Evolutionary conservation across 140 eudicot species (phyloP).

Genomic region (Anethum foeniculum): DNA sequence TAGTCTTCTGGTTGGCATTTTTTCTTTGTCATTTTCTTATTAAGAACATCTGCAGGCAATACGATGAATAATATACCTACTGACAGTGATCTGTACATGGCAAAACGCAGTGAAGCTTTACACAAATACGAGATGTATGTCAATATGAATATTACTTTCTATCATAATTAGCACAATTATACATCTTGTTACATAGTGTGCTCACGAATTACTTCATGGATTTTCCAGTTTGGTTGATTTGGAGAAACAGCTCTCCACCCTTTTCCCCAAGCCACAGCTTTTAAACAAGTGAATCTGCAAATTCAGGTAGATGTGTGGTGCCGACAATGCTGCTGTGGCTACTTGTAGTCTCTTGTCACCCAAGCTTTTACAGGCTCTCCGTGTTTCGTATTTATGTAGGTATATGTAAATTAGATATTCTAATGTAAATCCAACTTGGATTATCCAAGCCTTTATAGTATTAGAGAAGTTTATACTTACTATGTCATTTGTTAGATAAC

Average conservation of each 20-base stretch:
- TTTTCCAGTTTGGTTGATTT: conserved; percentile 52
- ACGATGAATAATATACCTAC: conserved; percentile 40
- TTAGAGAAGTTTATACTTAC: neutral
- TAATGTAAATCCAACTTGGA: neutral
- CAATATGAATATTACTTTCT: neutral
- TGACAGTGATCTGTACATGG: conserved; percentile 58
- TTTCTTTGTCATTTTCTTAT: neutral
- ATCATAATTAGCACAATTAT: neutral
- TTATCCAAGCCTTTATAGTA: neutral
- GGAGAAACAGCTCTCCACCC: conserved; percentile 56
- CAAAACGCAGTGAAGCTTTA: conserved; percentile 62
- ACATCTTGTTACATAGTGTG: neutral
- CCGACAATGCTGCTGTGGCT: neutral
- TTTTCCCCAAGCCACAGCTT: conserved; percentile 33
- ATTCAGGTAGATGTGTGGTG: neutral
- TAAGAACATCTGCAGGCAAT: conserved; percentile 33
- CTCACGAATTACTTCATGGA: conserved; percentile 1
- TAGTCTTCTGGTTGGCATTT: neutral
- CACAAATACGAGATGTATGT: conserved; percentile 78
- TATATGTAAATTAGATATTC: neutral
- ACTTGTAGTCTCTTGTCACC: neutral
- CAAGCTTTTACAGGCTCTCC: neutral
- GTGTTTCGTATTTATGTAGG: neutral
- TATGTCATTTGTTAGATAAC: neutral
- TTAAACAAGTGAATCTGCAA: conserved; percentile 20